Conservation (phyloP, 768 basidiomycete species). For the Roridomyces roridus region DNA sequence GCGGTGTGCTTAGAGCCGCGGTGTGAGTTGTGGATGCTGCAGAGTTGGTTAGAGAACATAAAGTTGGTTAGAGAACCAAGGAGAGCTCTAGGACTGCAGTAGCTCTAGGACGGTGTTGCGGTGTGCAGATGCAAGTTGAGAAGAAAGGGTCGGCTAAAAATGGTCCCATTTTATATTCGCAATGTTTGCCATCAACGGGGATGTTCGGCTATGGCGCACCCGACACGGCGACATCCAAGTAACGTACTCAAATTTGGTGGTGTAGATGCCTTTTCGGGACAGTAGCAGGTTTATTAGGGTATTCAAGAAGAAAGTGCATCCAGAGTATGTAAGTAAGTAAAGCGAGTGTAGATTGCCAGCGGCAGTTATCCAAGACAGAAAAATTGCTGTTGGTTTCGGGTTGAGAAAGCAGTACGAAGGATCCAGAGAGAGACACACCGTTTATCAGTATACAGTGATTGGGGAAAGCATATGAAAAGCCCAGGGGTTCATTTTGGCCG, state of each 20-base stretch:
- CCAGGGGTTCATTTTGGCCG: conserved; percentile 11
- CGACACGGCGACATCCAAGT: too few species aligned
- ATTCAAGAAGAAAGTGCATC: conserved; percentile 1
- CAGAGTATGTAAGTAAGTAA: conserved; percentile 2
- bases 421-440: conserved; percentile 2
- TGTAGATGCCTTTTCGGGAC: too few species aligned
- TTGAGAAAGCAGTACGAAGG: background rate
- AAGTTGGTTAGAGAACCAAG: too few species aligned
- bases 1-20: conserved; percentile 86
- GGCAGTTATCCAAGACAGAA: background rate
- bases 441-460: conserved; percentile 23
- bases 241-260: too few species aligned
- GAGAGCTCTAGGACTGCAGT: conserved; percentile 53
- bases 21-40: conserved; percentile 86
- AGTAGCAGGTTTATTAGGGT: too few species aligned
- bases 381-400: conserved; percentile 2
- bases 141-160: background rate
- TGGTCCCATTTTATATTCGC: background rate
- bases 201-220: too few species aligned
- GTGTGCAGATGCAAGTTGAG: background rate
- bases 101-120: conserved; percentile 27
- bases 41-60: conserved; percentile 97
- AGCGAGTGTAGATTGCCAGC: conserved; percentile 20
- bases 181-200: background rate
- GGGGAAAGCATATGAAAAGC: conserved; percentile 11